A percentile compares a stretch with the other conserved stretches of the same genome.
These are phyloP conservation scores for Termitomyces sp. DNA, from an alignment of 768 basidiomycete species.

Conservation along the genomic window DNA sequence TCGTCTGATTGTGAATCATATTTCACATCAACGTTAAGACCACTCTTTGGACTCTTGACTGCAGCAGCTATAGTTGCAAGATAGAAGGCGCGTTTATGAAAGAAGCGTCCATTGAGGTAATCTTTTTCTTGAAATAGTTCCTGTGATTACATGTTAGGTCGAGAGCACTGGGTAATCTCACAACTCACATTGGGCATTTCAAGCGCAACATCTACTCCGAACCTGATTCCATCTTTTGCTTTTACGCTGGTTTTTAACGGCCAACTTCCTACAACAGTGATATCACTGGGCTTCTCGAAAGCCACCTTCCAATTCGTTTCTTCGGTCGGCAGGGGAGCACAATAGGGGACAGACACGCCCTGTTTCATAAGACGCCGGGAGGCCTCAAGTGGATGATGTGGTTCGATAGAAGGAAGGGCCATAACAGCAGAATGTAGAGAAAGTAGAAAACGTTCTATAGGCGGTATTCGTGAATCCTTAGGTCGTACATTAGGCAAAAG, in stretches of 20 bases:
- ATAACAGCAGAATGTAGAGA: conserved; percentile 61
- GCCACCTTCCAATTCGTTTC: conserved; percentile 87
- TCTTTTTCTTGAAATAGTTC: conserved; percentile 94
- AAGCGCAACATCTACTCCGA: conserved; percentile 74
- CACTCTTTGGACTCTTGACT: conserved; percentile 37
- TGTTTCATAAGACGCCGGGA: conserved; percentile 46
- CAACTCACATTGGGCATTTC: conserved; percentile 79
- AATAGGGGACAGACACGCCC: conserved; percentile 61
- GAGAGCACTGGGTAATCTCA: background rate
- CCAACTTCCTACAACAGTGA: conserved; percentile 85
- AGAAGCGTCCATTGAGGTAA: conserved; percentile 82
- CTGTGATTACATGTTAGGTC: conserved; percentile 28
- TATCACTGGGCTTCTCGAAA: conserved; percentile 72
- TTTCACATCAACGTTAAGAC: conserved; percentile 49
- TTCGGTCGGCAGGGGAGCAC: conserved; percentile 62
- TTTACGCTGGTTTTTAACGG: conserved; percentile 71
- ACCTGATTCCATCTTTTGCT: conserved; percentile 56
- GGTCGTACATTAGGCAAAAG: conserved; percentile 73
- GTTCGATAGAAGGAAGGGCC: conserved; percentile 47
- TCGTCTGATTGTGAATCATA: conserved; percentile 59
- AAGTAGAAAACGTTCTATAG: conserved; percentile 65
- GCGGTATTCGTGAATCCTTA: conserved; percentile 47
- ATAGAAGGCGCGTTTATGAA: conserved; percentile 90
- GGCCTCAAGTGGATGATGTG: conserved; percentile 65
- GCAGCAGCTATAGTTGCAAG: conserved; percentile 72